Evolutionary conservation across 2,329 filamentous ascomycete species (phyloP).

Genomic region (Calonectria montana): DNA sequence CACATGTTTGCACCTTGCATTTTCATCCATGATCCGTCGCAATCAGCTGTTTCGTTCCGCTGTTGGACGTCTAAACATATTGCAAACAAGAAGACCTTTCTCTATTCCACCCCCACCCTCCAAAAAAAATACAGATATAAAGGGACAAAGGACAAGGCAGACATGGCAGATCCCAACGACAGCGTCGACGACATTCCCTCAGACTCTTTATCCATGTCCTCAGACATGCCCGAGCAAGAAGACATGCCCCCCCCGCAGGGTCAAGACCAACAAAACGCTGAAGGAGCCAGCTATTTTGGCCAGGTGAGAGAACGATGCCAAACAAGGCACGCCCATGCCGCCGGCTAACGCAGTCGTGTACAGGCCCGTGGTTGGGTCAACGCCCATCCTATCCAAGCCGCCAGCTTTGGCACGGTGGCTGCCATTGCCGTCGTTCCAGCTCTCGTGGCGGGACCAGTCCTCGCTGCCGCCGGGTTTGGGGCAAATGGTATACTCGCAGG

Average conservation of each 20-base stretch:
- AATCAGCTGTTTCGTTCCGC: background rate
- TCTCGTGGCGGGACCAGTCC: conserved; percentile 23
- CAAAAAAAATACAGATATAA: background rate
- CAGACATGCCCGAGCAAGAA: background rate
- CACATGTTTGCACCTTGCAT: background rate
- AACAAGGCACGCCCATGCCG: background rate
- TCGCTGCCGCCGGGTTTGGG: conserved; percentile 30
- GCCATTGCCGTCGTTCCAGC: conserved; percentile 24
- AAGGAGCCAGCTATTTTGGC: background rate
- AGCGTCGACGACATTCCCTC: background rate
- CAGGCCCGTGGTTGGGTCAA: background rate
- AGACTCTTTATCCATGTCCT: background rate
- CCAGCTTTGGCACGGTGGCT: conserved; percentile 13
- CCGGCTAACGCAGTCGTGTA: background rate
- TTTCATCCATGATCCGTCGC: background rate
- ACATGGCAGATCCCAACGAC: background rate
- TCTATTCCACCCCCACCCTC: no score
- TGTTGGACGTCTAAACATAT: no score
- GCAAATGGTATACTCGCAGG: conserved; percentile 32
- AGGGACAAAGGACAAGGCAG: no score
- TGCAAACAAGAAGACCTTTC: no score
- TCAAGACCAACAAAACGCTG: background rate
- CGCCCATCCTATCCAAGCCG: conserved; percentile 3
- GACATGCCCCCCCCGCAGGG: background rate
- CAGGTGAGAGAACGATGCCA: background rate